Percentiles rank a stretch among this genome's conserved stretches.
Evolutionary conservation across 805 yeast species (phyloP).

Genomic region (Candida loeiensis): DNA sequence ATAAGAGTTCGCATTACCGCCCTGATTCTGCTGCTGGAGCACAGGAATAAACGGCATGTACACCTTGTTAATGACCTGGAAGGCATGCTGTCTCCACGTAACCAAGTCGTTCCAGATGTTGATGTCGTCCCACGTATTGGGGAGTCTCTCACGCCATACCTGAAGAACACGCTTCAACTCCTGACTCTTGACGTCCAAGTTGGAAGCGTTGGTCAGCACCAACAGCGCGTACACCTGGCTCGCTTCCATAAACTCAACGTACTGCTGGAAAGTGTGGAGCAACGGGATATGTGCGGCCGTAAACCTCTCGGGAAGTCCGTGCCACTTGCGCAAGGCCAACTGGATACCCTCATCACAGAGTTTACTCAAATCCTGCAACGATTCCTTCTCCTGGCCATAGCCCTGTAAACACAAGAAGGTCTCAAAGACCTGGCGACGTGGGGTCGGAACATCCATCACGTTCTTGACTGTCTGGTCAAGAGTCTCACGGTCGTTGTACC

Average conservation of each 20-base stretch:
- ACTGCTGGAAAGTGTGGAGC: slow-evolving; percentile 93
- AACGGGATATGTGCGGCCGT: slow-evolving; percentile 85
- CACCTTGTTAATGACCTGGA: slow-evolving; percentile 90
- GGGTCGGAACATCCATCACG: slow-evolving; percentile 98
- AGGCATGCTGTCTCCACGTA: slow-evolving; percentile 98
- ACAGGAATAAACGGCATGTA: slow-evolving; percentile 91
- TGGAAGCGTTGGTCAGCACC: slow-evolving; percentile 86
- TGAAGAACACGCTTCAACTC: slow-evolving; percentile 91
- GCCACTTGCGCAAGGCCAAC: slow-evolving; percentile 88
- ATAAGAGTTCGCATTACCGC: slow-evolving; percentile 78
- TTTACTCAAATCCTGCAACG: slow-evolving; percentile 78
- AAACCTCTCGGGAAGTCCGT: slow-evolving; percentile 72
- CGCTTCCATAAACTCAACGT: slow-evolving; percentile 96
- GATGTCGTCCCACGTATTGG: slow-evolving; percentile 96
- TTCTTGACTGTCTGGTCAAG: slow-evolving; percentile 90
- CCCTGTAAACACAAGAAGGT: slow-evolving; percentile 92
- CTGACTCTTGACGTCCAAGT: slow-evolving; percentile 87
- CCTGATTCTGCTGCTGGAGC: slow-evolving; percentile 62
- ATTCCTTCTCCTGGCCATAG: slow-evolving; percentile 84
- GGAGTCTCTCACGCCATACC: slow-evolving; percentile 97
- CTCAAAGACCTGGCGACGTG: slow-evolving; percentile 92
- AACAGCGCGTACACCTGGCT: slow-evolving; percentile 87
- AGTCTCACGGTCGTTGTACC: slow-evolving; percentile 94
- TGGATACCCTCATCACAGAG: slow-evolving; percentile 96
- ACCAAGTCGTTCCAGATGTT: slow-evolving; percentile 96